Evolutionary conservation across 2,329 filamentous ascomycete species (phyloP).

Genomic region (Graphiopsis chlorocephala): DNA sequence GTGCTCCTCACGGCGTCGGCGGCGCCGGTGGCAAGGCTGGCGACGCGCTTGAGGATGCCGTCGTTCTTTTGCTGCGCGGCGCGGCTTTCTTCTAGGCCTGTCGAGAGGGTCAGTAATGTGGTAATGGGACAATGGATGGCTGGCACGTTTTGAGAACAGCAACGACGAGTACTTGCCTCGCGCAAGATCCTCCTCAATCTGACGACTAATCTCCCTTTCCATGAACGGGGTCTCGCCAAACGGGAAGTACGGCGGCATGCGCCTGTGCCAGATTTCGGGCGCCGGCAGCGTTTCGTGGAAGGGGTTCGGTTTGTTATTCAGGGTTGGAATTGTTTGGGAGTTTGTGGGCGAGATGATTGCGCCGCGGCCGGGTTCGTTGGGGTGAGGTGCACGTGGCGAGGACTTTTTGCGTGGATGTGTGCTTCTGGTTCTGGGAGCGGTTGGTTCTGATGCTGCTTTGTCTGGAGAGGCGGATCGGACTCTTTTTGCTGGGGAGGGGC

Average conservation of each 20-base stretch:
- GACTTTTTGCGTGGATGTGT: neutral
- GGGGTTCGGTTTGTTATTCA: constrained; percentile 22
- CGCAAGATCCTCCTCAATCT: constrained; percentile 30
- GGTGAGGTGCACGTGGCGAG: neutral
- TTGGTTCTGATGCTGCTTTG: neutral
- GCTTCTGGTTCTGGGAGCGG: neutral
- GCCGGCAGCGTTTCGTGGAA: constrained; percentile 31
- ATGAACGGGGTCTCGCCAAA: constrained; percentile 34
- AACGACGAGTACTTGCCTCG: constrained; percentile 22
- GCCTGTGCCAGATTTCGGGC: constrained; percentile 31
- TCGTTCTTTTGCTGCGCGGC: neutral
- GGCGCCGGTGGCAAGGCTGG: neutral
- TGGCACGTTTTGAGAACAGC: no score
- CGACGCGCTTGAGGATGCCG: neutral
- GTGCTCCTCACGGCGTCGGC: neutral
- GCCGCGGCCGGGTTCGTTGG: constrained; percentile 4
- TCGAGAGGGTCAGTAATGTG: neutral
- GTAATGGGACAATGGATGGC: neutral
- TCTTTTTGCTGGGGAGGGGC: neutral
- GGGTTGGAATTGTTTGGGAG: constrained; percentile 14
- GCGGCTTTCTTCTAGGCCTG: neutral
- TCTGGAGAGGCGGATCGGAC: neutral
- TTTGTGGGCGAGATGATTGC: constrained; percentile 21
- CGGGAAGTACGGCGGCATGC: constrained; percentile 30
- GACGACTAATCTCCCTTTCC: constrained; percentile 26